Base-by-base conservation (phyloP, 2,329 filamentous ascomycete genomes). In the Onygenales sp. region DNA sequence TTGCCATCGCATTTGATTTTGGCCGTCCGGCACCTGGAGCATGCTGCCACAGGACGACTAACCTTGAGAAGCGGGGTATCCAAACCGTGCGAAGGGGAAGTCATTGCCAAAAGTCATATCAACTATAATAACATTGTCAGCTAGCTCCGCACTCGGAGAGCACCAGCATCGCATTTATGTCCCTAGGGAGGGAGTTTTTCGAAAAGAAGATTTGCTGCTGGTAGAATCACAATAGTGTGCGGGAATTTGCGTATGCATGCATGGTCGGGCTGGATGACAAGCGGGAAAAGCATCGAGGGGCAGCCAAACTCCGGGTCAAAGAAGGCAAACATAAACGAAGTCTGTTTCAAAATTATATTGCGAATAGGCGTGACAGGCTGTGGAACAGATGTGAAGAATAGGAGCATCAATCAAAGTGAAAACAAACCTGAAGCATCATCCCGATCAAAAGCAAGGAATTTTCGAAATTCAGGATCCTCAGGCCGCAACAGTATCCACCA, bases 1-100 rank as follows among this genome's bases (percentile, higher is more conserved):
- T 96, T 96, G 57, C 93, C 92, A 73, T 97, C 93, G 65, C 93
- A 98, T 83, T 94, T 96, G 67, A 97, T 90, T 75, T 98, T 98
- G 52, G 92, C 91, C 57, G 86, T 82, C 56, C 93, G 88, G 74
- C 87, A 92, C 76, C 86, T 78, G 55, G 86, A 87, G 68, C 87
- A 92, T 27, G 87, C 87, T 52, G 86, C 86, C 49, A 89, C 86
- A 5, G 87, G 87, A 58, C 87, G 79, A 65, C 86, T 90, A 58
- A 92, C 87, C 62, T 72, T 72, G 39, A 73, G 63, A 51, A 72
- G 58, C 7, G 70, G 70, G 49, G 63, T 66, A 54, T 72, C 69
- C 56, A 72, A 59, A 58, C 70, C 68, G n/a, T 61, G 63, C 36
- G 63, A 60, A 48, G 63, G 61, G 35, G 68, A 65, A 27, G 45